phyloP scores from a whole-genome alignment of 495 filamentous ascomycete genomes.

The Hypoxylon crocopeplum region DNA sequence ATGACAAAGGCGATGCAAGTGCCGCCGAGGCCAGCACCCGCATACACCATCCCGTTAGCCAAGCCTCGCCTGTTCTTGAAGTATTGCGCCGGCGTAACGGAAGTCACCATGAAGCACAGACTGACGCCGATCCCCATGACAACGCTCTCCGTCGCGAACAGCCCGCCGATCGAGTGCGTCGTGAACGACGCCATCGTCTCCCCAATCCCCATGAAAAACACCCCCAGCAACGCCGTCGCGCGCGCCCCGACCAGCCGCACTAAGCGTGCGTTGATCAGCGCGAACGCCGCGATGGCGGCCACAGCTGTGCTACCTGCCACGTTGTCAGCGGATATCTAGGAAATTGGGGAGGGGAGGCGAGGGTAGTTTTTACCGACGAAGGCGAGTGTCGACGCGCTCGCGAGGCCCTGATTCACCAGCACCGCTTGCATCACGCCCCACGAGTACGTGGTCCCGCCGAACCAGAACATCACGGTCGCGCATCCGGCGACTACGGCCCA shows the following conservation, averaged over 20 bases:
- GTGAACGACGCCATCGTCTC: slow-evolving; percentile 58
- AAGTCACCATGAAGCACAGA: slow-evolving; percentile 25
- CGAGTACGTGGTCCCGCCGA: slow-evolving; percentile 56
- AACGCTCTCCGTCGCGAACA: slow-evolving; percentile 64
- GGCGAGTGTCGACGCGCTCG: slow-evolving; percentile 57
- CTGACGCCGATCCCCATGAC: slow-evolving; percentile 57
- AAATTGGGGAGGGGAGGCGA: too few species aligned
- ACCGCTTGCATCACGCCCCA: slow-evolving; percentile 66
- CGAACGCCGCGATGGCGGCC: slow-evolving; percentile 57
- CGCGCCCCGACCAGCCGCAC: slow-evolving; percentile 56
- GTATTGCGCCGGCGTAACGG: slow-evolving; percentile 59
- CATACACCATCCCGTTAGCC: slow-evolving; percentile 63
- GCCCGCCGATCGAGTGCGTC: slow-evolving; percentile 52
- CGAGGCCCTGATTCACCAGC: slow-evolving; percentile 53
- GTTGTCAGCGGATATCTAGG: too few species aligned
- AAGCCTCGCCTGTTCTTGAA: slow-evolving; percentile 59
- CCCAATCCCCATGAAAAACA: slow-evolving; percentile 54
- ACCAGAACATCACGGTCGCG: slow-evolving; percentile 59
- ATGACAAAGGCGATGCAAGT: slow-evolving; percentile 57
- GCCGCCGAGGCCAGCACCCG: slow-evolving; percentile 60
- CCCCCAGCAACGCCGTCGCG: slow-evolving; percentile 51
- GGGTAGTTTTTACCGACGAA: too few species aligned
- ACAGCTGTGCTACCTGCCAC: slow-evolving; percentile 32
- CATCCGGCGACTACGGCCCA: slow-evolving; percentile 63
- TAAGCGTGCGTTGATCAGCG: slow-evolving; percentile 55